Conservation (phyloP, 805 yeast species). For the Candida quercuum region DNA sequence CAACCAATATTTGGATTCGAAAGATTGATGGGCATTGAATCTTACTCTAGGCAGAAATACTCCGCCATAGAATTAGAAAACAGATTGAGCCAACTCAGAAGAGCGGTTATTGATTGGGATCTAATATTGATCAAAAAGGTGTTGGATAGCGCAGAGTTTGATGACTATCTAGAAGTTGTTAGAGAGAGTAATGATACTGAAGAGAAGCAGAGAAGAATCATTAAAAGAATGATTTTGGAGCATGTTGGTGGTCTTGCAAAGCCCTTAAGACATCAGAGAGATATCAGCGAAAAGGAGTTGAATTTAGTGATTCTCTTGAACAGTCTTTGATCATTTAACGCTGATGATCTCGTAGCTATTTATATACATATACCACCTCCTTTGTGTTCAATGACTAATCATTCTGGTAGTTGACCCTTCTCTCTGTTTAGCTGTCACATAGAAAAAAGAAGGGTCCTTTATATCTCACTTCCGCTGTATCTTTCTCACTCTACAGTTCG, state of each 20-base stretch:
- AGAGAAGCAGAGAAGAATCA: not conserved
- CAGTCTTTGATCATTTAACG: not conserved
- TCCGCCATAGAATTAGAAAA: not conserved
- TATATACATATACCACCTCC: no score
- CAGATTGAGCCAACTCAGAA: not conserved
- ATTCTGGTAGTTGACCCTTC: no score
- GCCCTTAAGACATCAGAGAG: conserved; percentile 1
- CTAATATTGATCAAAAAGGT: not conserved
- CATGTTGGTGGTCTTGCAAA: not conserved
- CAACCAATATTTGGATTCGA: conserved; percentile 1
- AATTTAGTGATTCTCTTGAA: conserved; percentile 3
- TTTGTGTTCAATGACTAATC: no score
- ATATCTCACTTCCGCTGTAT: no score
- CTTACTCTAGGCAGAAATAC: not conserved
- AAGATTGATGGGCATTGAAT: not conserved
- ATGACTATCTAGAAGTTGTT: not conserved
- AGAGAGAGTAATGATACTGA: not conserved
- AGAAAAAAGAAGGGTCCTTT: no score
- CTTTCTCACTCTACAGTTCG: no score
- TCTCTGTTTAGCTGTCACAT: no score
- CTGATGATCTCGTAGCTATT: not conserved
- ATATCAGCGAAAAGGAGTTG: conserved; percentile 2
- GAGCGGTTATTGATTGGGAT: conserved; percentile 2
- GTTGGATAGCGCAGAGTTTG: conserved; percentile 1
- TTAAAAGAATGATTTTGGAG: conserved; percentile 5